A percentile compares a stretch with the other conserved stretches of the same genome.
These are phyloP conservation scores for Solanum hybrid DNA, from an alignment of 305 asterid species.

Conservation along the genomic window DNA sequence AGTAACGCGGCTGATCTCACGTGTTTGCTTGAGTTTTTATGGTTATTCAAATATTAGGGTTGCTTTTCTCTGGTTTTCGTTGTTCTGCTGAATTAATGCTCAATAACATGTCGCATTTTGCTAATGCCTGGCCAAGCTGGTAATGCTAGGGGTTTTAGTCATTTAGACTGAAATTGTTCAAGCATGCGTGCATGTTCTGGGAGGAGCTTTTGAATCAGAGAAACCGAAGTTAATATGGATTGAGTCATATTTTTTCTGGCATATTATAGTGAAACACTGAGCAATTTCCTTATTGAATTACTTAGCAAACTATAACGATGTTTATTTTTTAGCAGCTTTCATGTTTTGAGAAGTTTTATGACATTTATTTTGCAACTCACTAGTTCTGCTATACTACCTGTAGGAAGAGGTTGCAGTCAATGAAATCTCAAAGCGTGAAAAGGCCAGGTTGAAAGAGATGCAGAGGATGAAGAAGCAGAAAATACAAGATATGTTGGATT, in stretches of 20 bases:
- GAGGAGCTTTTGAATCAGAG: background rate
- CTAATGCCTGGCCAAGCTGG: background rate
- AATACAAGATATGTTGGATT: conserved; percentile 79
- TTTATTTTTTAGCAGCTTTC: background rate
- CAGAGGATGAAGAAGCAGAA: conserved; percentile 76
- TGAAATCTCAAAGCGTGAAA: conserved; percentile 74
- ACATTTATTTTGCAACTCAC: background rate
- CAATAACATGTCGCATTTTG: background rate
- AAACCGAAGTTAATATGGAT: background rate
- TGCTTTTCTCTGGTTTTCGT: background rate
- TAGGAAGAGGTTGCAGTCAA: conserved; percentile 36
- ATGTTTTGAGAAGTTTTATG: background rate
- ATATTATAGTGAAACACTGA: background rate
- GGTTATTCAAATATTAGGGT: background rate
- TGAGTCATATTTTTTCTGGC: background rate
- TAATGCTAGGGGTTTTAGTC: background rate
- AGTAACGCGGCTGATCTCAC: background rate
- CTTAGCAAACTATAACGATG: background rate
- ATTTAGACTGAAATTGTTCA: background rate
- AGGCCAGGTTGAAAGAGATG: conserved; percentile 69
- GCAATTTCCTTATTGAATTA: background rate
- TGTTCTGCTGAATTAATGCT: background rate
- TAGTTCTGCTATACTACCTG: conserved; percentile 18
- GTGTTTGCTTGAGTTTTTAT: background rate
- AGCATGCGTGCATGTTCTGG: background rate